Evolutionary conservation across 2,329 filamentous ascomycete species (phyloP).

Genomic region (Pseudopithomyces chartarum): DNA sequence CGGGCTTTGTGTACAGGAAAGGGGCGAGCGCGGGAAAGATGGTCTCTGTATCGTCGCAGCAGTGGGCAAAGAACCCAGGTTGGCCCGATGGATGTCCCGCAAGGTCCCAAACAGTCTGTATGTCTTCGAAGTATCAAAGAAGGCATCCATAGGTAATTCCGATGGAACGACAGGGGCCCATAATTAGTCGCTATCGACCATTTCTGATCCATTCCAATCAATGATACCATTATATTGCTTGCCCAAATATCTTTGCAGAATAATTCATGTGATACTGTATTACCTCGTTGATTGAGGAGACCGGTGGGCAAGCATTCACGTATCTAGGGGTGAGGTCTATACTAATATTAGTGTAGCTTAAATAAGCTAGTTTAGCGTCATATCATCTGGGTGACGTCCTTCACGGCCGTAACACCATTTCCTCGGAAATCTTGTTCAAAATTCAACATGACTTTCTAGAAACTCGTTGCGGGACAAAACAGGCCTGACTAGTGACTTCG

Average conservation of each 20-base stretch:
- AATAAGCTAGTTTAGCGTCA: too few species aligned
- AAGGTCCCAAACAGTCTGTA: slow-evolving; percentile 80
- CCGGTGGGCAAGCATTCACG: too few species aligned
- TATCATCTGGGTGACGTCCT: too few species aligned
- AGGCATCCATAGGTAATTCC: slow-evolving; percentile 26
- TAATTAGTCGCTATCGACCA: slow-evolving; percentile 6
- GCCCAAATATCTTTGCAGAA: not conserved
- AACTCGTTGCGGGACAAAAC: too few species aligned
- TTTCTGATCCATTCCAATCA: not conserved
- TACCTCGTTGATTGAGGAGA: too few species aligned
- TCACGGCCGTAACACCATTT: too few species aligned
- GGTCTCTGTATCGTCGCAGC: slow-evolving; percentile 86
- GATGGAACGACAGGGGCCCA: slow-evolving; percentile 12
- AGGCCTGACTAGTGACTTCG: too few species aligned
- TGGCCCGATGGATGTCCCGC: slow-evolving; percentile 79
- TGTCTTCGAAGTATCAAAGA: slow-evolving; percentile 76
- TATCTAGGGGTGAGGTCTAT: too few species aligned
- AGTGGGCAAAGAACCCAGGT: slow-evolving; percentile 81
- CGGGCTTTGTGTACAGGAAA: slow-evolving; percentile 84
- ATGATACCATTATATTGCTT: slow-evolving; percentile 8
- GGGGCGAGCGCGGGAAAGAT: slow-evolving; percentile 72
- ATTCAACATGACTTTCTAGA: too few species aligned
- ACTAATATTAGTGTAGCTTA: too few species aligned
- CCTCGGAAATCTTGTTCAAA: too few species aligned
- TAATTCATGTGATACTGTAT: not conserved